These are phyloP conservation scores for Danielia reshetovae DNA, from an alignment of 805 yeast species.

Conservation along the genomic window DNA sequence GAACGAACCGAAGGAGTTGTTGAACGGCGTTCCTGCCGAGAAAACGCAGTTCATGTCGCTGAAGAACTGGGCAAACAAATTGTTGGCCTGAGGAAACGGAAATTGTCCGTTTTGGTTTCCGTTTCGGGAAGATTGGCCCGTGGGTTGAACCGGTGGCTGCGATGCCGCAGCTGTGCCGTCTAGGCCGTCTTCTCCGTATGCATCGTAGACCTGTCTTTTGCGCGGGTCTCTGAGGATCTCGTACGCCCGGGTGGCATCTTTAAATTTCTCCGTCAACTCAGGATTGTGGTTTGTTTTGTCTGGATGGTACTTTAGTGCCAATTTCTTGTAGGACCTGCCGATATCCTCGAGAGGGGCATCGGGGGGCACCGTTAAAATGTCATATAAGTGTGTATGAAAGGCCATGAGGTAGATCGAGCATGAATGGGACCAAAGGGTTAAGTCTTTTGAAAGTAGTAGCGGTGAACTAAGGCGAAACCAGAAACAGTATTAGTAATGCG, in stretches of 20 bases:
- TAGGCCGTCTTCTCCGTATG: conserved; percentile 45
- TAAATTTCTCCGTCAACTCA: conserved; percentile 50
- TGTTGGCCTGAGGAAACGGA: conserved; percentile 16
- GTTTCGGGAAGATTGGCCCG: conserved; percentile 3
- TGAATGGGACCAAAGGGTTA: too few relatives aligned
- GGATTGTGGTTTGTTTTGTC: conserved; percentile 55
- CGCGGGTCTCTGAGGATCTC: conserved; percentile 50
- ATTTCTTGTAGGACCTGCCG: conserved; percentile 36
- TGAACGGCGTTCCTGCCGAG: conserved; percentile 4
- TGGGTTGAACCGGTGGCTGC: conserved; percentile 3
- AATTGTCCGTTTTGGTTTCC: conserved; percentile 1
- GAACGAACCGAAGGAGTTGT: conserved; percentile 1
- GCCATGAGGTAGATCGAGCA: conserved; percentile 11
- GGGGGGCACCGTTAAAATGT: conserved; percentile 28
- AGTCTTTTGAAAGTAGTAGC: too few relatives aligned
- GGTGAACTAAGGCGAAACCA: too few relatives aligned
- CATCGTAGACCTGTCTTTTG: conserved; percentile 49
- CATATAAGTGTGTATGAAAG: conserved; percentile 29
- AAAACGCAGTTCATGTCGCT: conserved; percentile 30
- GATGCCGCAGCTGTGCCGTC: conserved; percentile 22
- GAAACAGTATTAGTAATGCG: too few relatives aligned
- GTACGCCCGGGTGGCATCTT: conserved; percentile 63
- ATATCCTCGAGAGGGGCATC: conserved; percentile 36
- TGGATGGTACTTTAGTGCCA: conserved; percentile 57
- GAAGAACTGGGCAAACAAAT: conserved; percentile 36